phyloP scores from a whole-genome alignment of 1,284 basidiomycete species.

The Puccinia novopanici region DNA sequence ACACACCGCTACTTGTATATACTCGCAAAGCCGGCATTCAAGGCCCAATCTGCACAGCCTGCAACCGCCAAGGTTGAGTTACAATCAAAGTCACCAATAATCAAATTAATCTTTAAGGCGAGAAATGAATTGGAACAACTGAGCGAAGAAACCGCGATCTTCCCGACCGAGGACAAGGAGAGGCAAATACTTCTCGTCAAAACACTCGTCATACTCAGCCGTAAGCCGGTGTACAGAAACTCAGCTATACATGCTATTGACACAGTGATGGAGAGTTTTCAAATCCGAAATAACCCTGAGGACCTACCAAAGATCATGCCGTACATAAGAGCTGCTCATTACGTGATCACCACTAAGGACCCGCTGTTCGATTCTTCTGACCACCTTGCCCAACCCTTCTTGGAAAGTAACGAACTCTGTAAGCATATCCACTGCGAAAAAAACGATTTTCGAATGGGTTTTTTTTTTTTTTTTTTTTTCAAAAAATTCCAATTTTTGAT shows the following conservation, averaged over 20 bases:
- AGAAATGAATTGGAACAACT: not conserved
- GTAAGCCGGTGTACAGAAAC: not conserved
- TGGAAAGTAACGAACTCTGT: not conserved
- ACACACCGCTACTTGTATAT: not conserved
- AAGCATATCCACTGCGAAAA: no score
- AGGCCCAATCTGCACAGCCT: no score
- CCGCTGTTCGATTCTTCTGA: no score
- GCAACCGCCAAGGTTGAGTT: no score
- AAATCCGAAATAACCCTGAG: not conserved
- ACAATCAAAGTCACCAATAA: no score
- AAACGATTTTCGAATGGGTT: no score
- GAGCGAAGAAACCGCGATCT: not conserved
- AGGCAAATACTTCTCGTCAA: conserved; percentile 4
- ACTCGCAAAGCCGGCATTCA: not conserved
- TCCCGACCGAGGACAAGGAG: not conserved
- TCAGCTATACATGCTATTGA: not conserved
- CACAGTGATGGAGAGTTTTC: not conserved
- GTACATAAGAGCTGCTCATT: not conserved
- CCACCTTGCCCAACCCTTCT: no score
- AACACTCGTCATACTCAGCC: not conserved
- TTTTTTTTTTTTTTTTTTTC: no score
- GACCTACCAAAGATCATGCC: not conserved
- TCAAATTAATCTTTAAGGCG: not conserved
- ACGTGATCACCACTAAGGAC: not conserved
- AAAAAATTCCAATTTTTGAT: no score